A percentile compares a stretch with the other conserved stretches of the same genome.
Evolutionary conservation across 2,329 filamentous ascomycete genomes (phyloP).

Genomic region (Fusarium multiceps): DNA sequence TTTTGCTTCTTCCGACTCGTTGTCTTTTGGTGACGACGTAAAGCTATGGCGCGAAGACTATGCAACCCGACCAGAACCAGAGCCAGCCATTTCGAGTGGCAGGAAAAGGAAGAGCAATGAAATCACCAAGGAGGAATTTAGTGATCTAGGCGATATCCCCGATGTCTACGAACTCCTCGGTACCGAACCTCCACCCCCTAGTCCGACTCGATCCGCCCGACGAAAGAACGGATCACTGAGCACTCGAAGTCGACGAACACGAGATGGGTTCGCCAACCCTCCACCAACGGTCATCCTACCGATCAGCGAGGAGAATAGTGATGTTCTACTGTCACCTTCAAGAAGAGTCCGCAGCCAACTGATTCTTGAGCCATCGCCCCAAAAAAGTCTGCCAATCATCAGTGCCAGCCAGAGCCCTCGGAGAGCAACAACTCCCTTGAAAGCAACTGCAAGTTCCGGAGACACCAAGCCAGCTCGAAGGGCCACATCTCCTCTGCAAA

Average conservation of each 20-base stretch:
- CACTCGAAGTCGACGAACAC: constrained; percentile 31
- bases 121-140: constrained; percentile 53
- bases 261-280: constrained; percentile 20
- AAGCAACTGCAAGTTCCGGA: constrained; percentile 17
- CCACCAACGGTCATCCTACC: constrained; percentile 4
- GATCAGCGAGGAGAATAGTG: constrained; percentile 36
- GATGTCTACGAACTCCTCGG: constrained; percentile 64
- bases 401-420: constrained; percentile 10
- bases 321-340: constrained; percentile 46
- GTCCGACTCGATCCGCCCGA: constrained; percentile 47
- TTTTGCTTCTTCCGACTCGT: constrained; percentile 50
- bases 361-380: constrained; percentile 17
- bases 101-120: constrained; percentile 67
- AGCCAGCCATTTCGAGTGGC: constrained; percentile 53
- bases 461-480: background rate
- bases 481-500: background rate
- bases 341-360: constrained; percentile 35
- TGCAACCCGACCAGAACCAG: constrained; percentile 53
- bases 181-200: constrained; percentile 53
- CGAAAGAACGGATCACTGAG: constrained; percentile 37
- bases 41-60: constrained; percentile 59
- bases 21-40: constrained; percentile 52
- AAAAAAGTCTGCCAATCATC: constrained; percentile 3
- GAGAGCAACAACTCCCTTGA: constrained; percentile 12
- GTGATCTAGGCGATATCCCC: constrained; percentile 61